Evolutionary conservation across 371 early-diverging fungal species (phyloP).

Genomic region (Zopfochytrium polystomum): DNA sequence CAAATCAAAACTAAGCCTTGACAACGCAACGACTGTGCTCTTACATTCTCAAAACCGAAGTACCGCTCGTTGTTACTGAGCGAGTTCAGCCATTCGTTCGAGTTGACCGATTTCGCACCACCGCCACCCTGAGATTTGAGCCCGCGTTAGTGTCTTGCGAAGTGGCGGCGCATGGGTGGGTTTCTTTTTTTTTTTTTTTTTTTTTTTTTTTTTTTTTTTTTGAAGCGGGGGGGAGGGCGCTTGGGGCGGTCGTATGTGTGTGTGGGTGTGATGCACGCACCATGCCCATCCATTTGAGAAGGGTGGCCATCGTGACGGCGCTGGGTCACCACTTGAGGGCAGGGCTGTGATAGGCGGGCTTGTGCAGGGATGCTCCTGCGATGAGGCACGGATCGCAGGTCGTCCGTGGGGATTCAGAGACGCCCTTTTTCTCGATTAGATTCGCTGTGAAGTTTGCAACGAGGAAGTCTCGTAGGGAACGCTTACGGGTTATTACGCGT

Average conservation of each 20-base stretch:
- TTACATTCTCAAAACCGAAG: slow-evolving; percentile 90
- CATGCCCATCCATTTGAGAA: slow-evolving; percentile 86
- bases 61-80: slow-evolving; percentile 54
- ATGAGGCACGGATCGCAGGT: too few species aligned
- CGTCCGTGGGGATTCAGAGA: too few species aligned
- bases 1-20: background rate
- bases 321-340: background rate
- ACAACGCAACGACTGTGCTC: slow-evolving; percentile 13
- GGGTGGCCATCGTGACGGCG: background rate
- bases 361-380: too few species aligned
- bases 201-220: too few species aligned
- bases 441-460: too few species aligned
- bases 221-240: too few species aligned
- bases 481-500: too few species aligned
- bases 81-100: slow-evolving; percentile 25
- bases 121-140: background rate
- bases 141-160: background rate
- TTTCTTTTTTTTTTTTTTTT: background rate
- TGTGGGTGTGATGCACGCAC: too few species aligned
- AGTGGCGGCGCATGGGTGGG: background rate
- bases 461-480: too few species aligned
- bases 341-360: background rate
- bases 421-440: too few species aligned
- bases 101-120: slow-evolving; percentile 27
- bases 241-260: too few species aligned